Conservation (phyloP, 345 rosid genomes). For the Physaria fendleri region DNA sequence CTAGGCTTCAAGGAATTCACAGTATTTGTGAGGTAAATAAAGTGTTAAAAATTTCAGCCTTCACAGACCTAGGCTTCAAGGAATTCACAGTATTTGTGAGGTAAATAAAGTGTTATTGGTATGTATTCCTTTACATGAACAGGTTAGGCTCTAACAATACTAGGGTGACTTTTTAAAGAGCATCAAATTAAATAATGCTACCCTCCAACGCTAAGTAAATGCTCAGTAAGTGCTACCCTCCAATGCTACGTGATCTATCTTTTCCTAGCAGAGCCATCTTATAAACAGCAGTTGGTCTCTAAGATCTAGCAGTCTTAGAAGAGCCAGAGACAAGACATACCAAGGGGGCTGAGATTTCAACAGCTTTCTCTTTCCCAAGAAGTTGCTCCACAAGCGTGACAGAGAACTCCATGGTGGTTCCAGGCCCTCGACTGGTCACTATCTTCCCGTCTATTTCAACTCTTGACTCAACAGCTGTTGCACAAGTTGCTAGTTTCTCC, state of each 20-base stretch:
- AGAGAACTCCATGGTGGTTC: constrained; percentile 87
- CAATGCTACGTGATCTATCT: background rate
- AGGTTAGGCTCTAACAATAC: background rate
- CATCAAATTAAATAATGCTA: background rate
- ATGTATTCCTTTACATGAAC: background rate
- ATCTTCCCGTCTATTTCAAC: constrained; percentile 72
- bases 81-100: background rate
- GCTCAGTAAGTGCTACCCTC: background rate
- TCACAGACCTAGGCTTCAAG: background rate
- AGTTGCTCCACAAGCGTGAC: constrained; percentile 62
- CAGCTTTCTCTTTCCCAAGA: constrained; percentile 76
- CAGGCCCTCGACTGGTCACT: constrained; percentile 85
- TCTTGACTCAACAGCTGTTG: constrained; percentile 72
- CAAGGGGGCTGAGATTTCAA: constrained; percentile 69
- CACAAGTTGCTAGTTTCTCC: constrained; percentile 66
- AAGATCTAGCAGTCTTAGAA: background rate
- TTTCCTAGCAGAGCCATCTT: background rate
- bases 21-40: background rate
- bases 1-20: background rate
- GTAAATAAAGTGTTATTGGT: background rate
- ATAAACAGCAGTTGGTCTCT: background rate
- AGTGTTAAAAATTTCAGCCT: background rate
- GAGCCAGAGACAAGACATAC: constrained; percentile 30
- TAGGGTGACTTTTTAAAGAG: background rate
- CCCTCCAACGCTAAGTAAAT: background rate